A percentile compares a stretch with the other conserved stretches of the same genome.
phyloP scores from a whole-genome alignment of 805 yeast genomes.

The Candida koratica region DNA sequence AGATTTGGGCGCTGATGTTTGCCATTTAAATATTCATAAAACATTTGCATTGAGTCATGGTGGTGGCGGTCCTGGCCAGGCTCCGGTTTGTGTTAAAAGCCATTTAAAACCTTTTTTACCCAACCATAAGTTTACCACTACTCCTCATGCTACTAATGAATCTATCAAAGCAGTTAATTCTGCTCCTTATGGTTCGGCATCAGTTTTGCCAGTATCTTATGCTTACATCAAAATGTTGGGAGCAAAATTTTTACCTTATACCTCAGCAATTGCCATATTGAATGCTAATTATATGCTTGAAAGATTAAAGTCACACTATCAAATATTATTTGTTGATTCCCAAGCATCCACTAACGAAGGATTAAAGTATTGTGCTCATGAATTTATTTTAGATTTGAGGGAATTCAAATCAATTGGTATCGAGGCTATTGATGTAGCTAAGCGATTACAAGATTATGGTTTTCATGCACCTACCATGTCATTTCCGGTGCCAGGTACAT shows the following conservation, averaged over 20 bases:
- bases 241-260: constrained; percentile 71
- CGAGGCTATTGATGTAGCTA: constrained; percentile 95
- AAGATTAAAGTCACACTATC: constrained; percentile 64
- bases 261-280: constrained; percentile 87
- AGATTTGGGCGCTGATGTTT: constrained; percentile 96
- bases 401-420: constrained; percentile 74
- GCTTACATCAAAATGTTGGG: constrained; percentile 95
- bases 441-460: constrained; percentile 95
- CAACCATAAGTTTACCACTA: constrained; percentile 57
- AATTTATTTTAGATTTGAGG: constrained; percentile 88
- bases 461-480: constrained; percentile 99
- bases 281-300: constrained; percentile 95
- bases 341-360: constrained; percentile 33
- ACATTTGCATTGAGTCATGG: constrained; percentile 98
- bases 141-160: constrained; percentile 45
- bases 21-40: constrained; percentile 94
- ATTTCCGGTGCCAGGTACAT: constrained; percentile 95
- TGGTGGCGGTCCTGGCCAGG: constrained; percentile 99
- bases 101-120: constrained; percentile 84
- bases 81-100: constrained; percentile 89
- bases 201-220: constrained; percentile 89
- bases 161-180: constrained; percentile 78
- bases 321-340: constrained; percentile 68
- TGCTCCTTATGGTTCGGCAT: constrained; percentile 95
- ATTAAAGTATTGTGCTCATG: constrained; percentile 87